Evolutionary conservation across 345 rosid species (phyloP).

Genomic region (Orychophragmus violaceus): DNA sequence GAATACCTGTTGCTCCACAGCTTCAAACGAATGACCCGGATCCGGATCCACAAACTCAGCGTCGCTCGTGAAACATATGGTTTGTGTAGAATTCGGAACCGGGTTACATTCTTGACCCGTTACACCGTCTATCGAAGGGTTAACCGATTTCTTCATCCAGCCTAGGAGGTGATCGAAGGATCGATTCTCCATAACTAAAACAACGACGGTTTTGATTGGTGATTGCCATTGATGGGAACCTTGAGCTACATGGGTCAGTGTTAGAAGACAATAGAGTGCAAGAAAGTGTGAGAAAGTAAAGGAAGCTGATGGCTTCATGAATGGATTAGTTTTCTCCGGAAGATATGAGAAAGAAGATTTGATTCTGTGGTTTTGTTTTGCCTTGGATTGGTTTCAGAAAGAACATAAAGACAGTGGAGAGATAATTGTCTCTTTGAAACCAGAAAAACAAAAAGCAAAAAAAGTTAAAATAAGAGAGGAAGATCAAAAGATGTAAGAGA

Average conservation of each 20-base stretch:
- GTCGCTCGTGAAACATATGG: constrained; percentile 76
- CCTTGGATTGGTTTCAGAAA: too few relatives aligned
- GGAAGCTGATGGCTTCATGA: constrained; percentile 29
- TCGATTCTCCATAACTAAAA: constrained; percentile 83
- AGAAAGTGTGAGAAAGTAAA: constrained; percentile 41
- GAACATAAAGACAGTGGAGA: constrained; percentile 1
- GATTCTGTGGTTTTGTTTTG: constrained; percentile 32
- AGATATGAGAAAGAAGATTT: too few relatives aligned
- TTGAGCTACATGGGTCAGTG: constrained; percentile 18
- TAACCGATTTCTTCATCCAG: constrained; percentile 86
- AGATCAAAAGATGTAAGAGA: too few relatives aligned
- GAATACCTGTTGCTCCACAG: constrained; percentile 71
- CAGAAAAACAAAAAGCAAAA: background rate
- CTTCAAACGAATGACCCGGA: constrained; percentile 97
- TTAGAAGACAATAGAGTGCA: constrained; percentile 36
- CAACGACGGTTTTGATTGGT: constrained; percentile 77
- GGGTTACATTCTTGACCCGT: constrained; percentile 89
- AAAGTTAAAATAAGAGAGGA: background rate
- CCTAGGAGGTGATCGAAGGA: constrained; percentile 92
- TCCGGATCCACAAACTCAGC: constrained; percentile 96
- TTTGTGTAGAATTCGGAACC: constrained; percentile 33
- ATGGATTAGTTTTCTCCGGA: background rate
- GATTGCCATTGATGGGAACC: constrained; percentile 43
- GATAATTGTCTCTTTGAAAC: background rate
- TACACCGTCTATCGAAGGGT: constrained; percentile 74